Percentiles rank a stretch among this genome's conserved stretches.
phyloP scores from a whole-genome alignment of 352 stramenopile species.

The Phytophthora crassamura region DNA sequence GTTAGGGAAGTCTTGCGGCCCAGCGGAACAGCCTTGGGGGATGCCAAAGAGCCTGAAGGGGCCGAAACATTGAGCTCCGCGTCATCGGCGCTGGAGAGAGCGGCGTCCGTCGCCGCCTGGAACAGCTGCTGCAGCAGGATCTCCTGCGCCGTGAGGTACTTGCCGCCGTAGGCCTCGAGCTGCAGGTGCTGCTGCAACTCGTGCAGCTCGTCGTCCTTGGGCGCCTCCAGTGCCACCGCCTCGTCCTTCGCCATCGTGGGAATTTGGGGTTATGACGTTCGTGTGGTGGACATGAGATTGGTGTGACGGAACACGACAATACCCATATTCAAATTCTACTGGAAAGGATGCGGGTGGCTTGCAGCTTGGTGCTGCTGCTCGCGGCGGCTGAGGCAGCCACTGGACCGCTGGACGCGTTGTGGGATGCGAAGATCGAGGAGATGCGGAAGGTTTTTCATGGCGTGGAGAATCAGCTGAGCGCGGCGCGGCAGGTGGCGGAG shows the following conservation, averaged over 20 bases:
- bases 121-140: conserved; percentile 79
- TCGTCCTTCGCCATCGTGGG: conserved; percentile 37
- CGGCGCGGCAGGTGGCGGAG: conserved; percentile 18
- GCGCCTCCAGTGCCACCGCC: conserved; percentile 17
- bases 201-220: conserved; percentile 61
- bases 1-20: conserved; percentile 30
- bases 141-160: conserved; percentile 84
- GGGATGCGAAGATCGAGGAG: conserved; percentile 19
- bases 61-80: conserved; percentile 23
- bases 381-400: background rate
- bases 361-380: no score
- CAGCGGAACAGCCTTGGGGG: conserved; percentile 19
- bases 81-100: background rate
- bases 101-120: conserved; percentile 35
- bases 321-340: background rate
- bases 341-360: background rate
- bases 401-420: background rate
- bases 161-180: conserved; percentile 68
- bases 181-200: conserved; percentile 80
- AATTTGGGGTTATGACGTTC: background rate
- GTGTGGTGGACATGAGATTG: background rate
- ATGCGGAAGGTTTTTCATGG: conserved; percentile 14
- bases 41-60: conserved; percentile 7
- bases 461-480: conserved; percentile 33
- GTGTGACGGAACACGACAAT: background rate